phyloP scores from a whole-genome alignment of 2,329 filamentous ascomycete species.

The Beauveria australis region DNA sequence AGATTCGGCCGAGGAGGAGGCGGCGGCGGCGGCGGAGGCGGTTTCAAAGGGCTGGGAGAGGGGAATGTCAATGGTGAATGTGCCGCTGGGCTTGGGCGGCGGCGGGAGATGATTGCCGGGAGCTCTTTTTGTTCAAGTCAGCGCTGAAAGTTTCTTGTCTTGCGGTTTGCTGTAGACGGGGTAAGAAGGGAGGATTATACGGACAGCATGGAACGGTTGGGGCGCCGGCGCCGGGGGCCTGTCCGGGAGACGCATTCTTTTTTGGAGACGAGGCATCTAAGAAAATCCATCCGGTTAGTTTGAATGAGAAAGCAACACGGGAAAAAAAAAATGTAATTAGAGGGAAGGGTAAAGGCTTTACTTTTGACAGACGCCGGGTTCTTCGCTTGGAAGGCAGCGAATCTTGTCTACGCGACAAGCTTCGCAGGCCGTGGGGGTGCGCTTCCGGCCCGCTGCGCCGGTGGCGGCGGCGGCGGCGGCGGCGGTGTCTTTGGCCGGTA shows the following conservation, averaged over 20 bases:
- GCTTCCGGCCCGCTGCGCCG: not conserved
- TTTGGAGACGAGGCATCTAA: conserved; percentile 44
- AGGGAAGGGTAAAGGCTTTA: not conserved
- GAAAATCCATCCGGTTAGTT: not conserved
- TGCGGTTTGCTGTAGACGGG: no score
- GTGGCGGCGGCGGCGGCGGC: not conserved
- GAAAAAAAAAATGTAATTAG: not conserved
- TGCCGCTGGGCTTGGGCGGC: conserved; percentile 36
- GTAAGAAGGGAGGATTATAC: not conserved
- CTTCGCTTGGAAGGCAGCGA: conserved; percentile 5
- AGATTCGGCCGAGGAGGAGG: conserved; percentile 29
- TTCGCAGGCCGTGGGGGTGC: conserved; percentile 3
- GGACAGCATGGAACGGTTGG: conserved; percentile 35
- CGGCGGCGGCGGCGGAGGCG: conserved; percentile 26
- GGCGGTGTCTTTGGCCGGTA: not conserved
- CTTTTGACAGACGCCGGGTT: conserved; percentile 5
- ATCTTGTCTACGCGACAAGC: conserved; percentile 5
- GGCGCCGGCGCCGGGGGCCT: conserved; percentile 40
- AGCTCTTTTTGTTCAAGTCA: not conserved
- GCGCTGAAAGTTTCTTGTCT: no score
- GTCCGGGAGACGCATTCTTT: conserved; percentile 45
- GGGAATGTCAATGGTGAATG: conserved; percentile 45
- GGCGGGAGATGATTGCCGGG: conserved; percentile 16
- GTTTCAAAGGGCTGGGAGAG: conserved; percentile 31
- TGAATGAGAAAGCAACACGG: not conserved